A percentile compares a stretch with the other conserved stretches of the same genome.
Conservation (phyloP, 2,329 filamentous ascomycete species). For the Aspergillus glaucus region DNA sequence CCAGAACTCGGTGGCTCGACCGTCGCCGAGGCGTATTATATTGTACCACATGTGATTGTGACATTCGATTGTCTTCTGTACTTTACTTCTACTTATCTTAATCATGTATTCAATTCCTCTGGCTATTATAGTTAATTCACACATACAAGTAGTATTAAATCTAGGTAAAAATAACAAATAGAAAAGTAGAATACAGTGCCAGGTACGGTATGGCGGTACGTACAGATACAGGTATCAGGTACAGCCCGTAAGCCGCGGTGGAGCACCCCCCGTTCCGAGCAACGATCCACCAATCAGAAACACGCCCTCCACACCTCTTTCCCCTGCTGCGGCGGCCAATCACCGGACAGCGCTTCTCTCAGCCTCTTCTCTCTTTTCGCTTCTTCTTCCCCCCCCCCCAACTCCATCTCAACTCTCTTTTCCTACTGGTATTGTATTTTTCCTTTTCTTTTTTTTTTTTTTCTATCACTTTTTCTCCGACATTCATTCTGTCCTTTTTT, state of each 20-base stretch:
- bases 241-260: background rate
- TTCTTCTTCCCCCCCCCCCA: slow-evolving; percentile 13
- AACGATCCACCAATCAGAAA: slow-evolving; percentile 17
- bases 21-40: background rate
- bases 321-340: slow-evolving; percentile 7
- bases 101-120: too few relatives aligned
- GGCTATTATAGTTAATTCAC: too few relatives aligned
- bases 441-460: slow-evolving; percentile 18
- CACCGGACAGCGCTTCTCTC: slow-evolving; percentile 8
- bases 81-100: too few relatives aligned
- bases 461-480: slow-evolving; percentile 10
- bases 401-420: slow-evolving; percentile 7
- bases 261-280: slow-evolving; percentile 13
- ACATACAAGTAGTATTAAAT: too few relatives aligned
- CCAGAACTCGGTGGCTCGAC: slow-evolving; percentile 5
- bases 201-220: background rate
- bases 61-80: too few relatives aligned
- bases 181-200: background rate
- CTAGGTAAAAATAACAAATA: background rate
- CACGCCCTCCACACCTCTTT: slow-evolving; percentile 10
- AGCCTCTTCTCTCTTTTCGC: slow-evolving; percentile 12
- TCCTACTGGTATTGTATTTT: slow-evolving; percentile 15
- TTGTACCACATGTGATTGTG: background rate
- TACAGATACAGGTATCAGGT: background rate
- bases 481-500: slow-evolving; percentile 14